Evolutionary conservation across 2,329 filamentous ascomycete species (phyloP), one percentile per base, ranked within the genome.

Genomic region (Neofusicoccum sp.): DNA sequence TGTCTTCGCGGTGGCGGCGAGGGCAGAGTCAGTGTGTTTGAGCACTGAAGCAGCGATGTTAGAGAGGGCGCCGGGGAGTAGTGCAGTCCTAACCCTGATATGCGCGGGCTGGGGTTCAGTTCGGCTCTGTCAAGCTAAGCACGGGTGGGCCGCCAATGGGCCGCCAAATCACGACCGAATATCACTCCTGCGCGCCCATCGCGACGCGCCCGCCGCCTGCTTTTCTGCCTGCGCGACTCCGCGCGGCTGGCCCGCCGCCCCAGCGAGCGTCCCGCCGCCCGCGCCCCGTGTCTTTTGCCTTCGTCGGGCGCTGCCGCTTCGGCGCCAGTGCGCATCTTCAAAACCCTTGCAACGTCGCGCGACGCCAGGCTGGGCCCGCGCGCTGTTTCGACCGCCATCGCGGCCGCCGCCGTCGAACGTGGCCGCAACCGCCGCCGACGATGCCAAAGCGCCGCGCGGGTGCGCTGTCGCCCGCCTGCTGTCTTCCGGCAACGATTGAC

Each of bases 11-110:
- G 51, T 56, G 51, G 51, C 51, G 40, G 31, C 41, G 40, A 26
- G 54, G 41, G 54, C 54, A 38, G 54, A 58, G 54, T 58, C 54
- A 45, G 54, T 20, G 51, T 60, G 58, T 49, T 60, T 36, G 38
- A 60, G 48, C 58, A 49, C 49, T 53, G 47, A 54, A 54, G 58
- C 58, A 45, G 54, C 34, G 54, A 45, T 47, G 54, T 58, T 38
- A 45, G 54, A 58, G 54, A 30, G 54, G 40, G 28, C 8, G 34
- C 34, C 34, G 34, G 34, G 20, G 34, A 38, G 34, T 38, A 38
- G 34, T 38, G 14, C 11, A 45, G 26, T 45, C 43, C 38, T 40
- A 40, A 40, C 38, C 43, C 48, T 58, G 54, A 34, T 41, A 57
- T 47, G 54, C 41, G 54, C 43, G 26, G 54, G 54, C 31, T 58